Conservation (phyloP, 2,329 filamentous ascomycete species). For the Chalaropsis thielavioides region DNA sequence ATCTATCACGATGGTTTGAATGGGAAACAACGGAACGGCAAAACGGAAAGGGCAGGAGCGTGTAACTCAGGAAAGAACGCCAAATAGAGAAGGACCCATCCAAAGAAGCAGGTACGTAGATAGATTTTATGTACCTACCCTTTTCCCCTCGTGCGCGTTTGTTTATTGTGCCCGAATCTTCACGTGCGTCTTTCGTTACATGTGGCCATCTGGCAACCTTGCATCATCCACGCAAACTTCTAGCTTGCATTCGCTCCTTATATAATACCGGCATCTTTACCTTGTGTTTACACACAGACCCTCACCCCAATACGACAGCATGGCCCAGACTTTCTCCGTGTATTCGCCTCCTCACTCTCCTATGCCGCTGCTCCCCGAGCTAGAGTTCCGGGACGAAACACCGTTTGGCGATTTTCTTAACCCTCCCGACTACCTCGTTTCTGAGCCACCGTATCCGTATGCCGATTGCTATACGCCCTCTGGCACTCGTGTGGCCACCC, state of each 20-base stretch:
- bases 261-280: conserved; percentile 2
- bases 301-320: background rate
- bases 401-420: conserved; percentile 1
- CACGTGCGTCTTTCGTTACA: background rate
- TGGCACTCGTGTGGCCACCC: background rate
- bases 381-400: background rate
- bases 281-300: background rate
- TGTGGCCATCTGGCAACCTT: background rate
- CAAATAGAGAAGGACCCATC: background rate
- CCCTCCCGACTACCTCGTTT: background rate
- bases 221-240: background rate
- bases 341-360: background rate
- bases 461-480: background rate
- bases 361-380: background rate
- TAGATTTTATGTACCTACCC: background rate
- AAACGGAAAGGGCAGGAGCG: background rate
- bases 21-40: background rate
- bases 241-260: background rate
- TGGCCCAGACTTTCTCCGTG: background rate
- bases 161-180: background rate
- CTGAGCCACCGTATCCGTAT: background rate
- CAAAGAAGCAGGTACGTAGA: background rate
- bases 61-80: background rate
- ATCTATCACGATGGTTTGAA: background rate
- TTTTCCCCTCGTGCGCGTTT: background rate